Base-by-base conservation (phyloP, 768 basidiomycete species). In the Mycena pura region DNA sequence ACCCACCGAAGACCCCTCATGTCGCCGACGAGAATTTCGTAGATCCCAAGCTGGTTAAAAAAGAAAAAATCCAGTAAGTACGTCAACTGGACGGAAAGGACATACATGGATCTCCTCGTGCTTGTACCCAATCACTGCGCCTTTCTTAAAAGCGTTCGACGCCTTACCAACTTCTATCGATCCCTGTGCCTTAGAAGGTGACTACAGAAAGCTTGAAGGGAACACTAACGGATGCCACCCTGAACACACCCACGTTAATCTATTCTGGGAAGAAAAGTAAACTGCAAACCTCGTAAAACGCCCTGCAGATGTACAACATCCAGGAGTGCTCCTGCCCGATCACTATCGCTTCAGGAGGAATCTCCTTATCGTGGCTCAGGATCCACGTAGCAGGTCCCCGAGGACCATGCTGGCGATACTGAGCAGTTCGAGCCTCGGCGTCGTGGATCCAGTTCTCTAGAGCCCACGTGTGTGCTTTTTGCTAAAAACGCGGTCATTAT, bases 11-110 rank as follows among this genome's bases (percentile, higher is more conserved):
- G 71, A 24, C 78, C 86, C 4, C 70, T 72, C 63, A 78, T 74
- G 68, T 91, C 78, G 1, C 88, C 90, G 17, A 91, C 76, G n/a
- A 92, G 86, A 44, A 92, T 81, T 68, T 92, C 90, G 66, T 85
- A 92, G 31, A 77, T 79, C 27, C 79, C 82, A 31, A 87, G 36
- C 90, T 91, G 65, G 9, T n/a, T n/a, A n/a, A n/a, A 41, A 52
- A 22, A n/a, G 14, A 13, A 47, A 53, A 22, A n/a, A 9, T 6
- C 21, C 28, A 32, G 48, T 34, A 29, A 32, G 19, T 40, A 41
- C 17, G 14, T 28, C 25, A 32, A 36, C 44, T n/a, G 48, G 15
- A 28, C 32, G 8, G 19, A 15, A 27, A 31, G 22, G n/a, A 67
- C 73, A 43, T 72, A 89, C 90, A 2, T 87, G 81, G 41, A 85